A percentile compares a stretch with the other conserved stretches of the same genome.
Conservation (phyloP, 306 rosid genomes). For the Prunus mongolica region DNA sequence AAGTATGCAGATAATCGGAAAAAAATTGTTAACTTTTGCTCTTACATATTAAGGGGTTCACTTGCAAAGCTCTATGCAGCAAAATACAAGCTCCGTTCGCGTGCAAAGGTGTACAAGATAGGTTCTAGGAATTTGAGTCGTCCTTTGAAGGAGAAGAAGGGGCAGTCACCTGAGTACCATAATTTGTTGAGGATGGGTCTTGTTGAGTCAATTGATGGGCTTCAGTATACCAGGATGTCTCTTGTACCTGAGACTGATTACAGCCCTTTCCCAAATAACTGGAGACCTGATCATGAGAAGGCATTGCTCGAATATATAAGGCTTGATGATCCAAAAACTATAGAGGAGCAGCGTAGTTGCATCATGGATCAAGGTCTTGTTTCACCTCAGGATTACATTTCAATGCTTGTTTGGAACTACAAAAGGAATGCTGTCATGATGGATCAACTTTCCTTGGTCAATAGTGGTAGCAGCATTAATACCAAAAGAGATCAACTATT, state of each 20-base stretch:
- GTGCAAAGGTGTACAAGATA: constrained; percentile 95
- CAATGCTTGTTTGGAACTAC: constrained; percentile 98
- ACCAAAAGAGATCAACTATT: constrained; percentile 31
- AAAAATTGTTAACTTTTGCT: constrained; percentile 87
- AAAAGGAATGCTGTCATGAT: constrained; percentile 55
- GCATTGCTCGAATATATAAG: constrained; percentile 74
- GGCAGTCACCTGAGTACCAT: constrained; percentile 88
- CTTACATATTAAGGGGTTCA: constrained; percentile 81
- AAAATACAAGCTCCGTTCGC: constrained; percentile 88
- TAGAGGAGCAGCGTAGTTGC: constrained; percentile 63
- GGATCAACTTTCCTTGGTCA: constrained; percentile 52
- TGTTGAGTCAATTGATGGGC: constrained; percentile 91
- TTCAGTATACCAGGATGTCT: constrained; percentile 85
- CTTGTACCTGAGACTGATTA: constrained; percentile 93
- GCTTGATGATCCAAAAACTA: constrained; percentile 73
- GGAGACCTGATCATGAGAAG: constrained; percentile 92
- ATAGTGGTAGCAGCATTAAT: constrained; percentile 21
- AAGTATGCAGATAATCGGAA: constrained; percentile 92
- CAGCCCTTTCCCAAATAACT: constrained; percentile 72
- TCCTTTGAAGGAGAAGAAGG: constrained; percentile 93
- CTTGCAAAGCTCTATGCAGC: constrained; percentile 99
- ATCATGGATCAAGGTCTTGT: constrained; percentile 79
- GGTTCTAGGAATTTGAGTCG: constrained; percentile 84
- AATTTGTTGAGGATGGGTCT: constrained; percentile 96
- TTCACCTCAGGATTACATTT: constrained; percentile 83